A percentile compares a stretch with the other conserved stretches of the same genome.
phyloP scores from a whole-genome alignment of 306 rosid species.

The Prosopis cineraria region DNA sequence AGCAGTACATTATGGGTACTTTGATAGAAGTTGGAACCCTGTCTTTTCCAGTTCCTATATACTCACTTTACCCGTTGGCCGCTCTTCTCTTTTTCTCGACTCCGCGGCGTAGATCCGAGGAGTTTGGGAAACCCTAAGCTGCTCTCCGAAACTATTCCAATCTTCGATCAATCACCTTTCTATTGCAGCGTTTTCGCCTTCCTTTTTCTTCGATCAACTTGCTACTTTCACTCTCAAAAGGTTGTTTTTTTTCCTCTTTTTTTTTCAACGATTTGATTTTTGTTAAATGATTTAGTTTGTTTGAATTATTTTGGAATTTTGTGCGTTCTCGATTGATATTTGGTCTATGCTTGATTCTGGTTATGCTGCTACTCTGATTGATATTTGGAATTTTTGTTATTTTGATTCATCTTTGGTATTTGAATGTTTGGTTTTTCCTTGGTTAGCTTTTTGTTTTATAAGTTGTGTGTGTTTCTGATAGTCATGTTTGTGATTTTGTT shows the following conservation, averaged over 20 bases:
- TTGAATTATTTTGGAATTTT: background rate
- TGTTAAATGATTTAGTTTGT: background rate
- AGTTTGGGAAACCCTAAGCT: constrained; percentile 64
- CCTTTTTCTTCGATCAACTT: constrained; percentile 12
- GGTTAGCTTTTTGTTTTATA: background rate
- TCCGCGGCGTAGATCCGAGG: constrained; percentile 87
- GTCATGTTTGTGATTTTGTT: background rate
- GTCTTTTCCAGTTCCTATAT: background rate
- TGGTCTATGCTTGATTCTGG: background rate
- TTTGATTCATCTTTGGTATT: background rate
- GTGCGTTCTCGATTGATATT: background rate
- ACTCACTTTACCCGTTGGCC: background rate
- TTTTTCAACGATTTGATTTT: background rate
- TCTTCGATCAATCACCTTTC: background rate
- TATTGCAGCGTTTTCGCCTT: background rate
- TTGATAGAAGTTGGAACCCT: constrained; percentile 24
- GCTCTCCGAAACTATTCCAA: background rate
- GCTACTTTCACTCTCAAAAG: constrained; percentile 21
- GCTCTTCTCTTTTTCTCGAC: constrained; percentile 36
- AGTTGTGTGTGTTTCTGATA: background rate
- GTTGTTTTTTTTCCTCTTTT: background rate
- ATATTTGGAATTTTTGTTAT: background rate
- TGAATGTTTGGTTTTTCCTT: background rate
- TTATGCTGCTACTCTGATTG: background rate
- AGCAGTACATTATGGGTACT: background rate